A percentile compares a stretch with the other conserved stretches of the same genome.
Conservation (phyloP, 1,284 basidiomycete genomes). For the Cerrena zonata region DNA sequence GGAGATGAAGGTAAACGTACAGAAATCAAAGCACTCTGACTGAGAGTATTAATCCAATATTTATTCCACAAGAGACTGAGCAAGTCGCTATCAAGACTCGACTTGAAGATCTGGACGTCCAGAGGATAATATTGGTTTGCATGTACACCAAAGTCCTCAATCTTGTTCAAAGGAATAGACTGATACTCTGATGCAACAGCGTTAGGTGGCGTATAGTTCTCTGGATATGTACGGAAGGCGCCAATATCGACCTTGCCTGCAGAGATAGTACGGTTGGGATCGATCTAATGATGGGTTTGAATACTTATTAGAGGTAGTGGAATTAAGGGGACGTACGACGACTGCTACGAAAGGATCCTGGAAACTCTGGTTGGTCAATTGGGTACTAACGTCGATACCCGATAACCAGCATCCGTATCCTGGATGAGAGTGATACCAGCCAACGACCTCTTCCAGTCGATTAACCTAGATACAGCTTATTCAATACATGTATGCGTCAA, state of each 20-base stretch:
- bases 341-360: conserved; percentile 97
- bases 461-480: conserved; percentile 52
- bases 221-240: conserved; percentile 94
- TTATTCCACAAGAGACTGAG: conserved; percentile 95
- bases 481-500: not conserved
- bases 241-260: conserved; percentile 98
- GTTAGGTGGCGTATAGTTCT: conserved; percentile 79
- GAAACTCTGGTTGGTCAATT: conserved; percentile 89
- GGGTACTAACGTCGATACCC: conserved; percentile 94
- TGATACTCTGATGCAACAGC: conserved; percentile 79
- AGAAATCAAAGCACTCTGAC: conserved; percentile 84
- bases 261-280: conserved; percentile 96
- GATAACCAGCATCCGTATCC: conserved; percentile 97
- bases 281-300: conserved; percentile 59
- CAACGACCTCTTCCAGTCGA: conserved; percentile 82
- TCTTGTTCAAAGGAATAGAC: conserved; percentile 88
- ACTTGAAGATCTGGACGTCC: conserved; percentile 93
- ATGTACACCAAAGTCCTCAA: conserved; percentile 97
- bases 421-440: conserved; percentile 99
- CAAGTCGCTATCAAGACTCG: conserved; percentile 77
- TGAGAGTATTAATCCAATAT: conserved; percentile 96
- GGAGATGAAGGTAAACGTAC: conserved; percentile 42
- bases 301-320: not conserved
- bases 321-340: conserved; percentile 56
- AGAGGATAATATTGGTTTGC: conserved; percentile 94